phyloP scores from a whole-genome alignment of 768 basidiomycete species.

The Lentinula boryana region DNA sequence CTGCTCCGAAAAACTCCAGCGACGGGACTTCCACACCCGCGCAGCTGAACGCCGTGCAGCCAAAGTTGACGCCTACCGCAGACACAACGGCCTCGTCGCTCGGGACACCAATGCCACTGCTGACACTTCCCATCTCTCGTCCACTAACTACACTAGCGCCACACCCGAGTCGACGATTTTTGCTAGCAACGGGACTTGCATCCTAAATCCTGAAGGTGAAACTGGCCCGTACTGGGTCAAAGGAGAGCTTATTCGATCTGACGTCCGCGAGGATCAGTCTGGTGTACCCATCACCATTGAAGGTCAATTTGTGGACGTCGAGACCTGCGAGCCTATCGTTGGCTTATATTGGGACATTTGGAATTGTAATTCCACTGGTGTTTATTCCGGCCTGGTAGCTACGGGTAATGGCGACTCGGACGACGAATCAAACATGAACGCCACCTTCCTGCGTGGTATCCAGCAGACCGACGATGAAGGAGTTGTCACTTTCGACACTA shows the following conservation, averaged over 20 bases:
- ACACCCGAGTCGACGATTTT: neutral
- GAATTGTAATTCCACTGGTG: conserved; percentile 14
- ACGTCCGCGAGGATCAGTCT: conserved; percentile 8
- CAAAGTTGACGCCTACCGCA: neutral
- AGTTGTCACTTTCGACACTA: conserved; percentile 11
- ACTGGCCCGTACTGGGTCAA: conserved; percentile 5
- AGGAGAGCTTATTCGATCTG: conserved; percentile 11
- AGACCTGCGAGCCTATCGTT: conserved; percentile 12
- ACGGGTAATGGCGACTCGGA: conserved; percentile 8
- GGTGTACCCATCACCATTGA: conserved; percentile 12
- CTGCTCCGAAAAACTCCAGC: neutral
- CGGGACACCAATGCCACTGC: neutral
- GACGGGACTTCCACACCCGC: neutral
- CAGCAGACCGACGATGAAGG: conserved; percentile 12
- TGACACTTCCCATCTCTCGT: neutral
- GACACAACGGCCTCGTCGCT: neutral
- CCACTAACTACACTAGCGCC: neutral
- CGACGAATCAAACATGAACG: conserved; percentile 6
- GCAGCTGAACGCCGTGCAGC: neutral
- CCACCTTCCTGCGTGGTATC: conserved; percentile 9
- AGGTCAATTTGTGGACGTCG: conserved; percentile 12
- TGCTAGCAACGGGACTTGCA: neutral
- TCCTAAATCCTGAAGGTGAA: conserved; percentile 1
- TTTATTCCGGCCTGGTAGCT: conserved; percentile 12
- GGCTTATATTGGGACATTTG: conserved; percentile 12